phyloP scores from a whole-genome alignment of 495 filamentous ascomycete species.

The Friedmanniomyces simplex region DNA sequence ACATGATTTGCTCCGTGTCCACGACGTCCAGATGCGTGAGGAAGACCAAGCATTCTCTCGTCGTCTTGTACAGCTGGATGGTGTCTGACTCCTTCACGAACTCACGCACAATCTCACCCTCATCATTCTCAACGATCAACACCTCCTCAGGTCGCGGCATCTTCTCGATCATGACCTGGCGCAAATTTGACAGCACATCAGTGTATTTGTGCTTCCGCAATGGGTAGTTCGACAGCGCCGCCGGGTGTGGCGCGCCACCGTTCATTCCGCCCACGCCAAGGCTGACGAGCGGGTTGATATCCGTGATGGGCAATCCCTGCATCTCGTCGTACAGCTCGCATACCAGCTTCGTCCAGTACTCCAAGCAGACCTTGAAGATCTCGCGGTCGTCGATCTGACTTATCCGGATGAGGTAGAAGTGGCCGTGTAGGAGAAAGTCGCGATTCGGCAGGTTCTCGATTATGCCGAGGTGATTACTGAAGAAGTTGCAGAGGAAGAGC shows the following conservation, averaged over 20 bases:
- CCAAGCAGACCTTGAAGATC: slow-evolving; percentile 98
- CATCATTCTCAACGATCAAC: slow-evolving; percentile 97
- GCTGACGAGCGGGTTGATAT: slow-evolving; percentile 76
- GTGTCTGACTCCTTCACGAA: slow-evolving; percentile 99
- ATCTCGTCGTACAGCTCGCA: slow-evolving; percentile 98
- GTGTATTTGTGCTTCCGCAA: slow-evolving; percentile 95
- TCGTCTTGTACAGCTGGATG: slow-evolving; percentile 98
- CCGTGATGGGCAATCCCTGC: slow-evolving; percentile 84
- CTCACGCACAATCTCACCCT: slow-evolving; percentile 96
- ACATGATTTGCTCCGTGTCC: slow-evolving; percentile 97
- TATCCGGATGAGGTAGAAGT: slow-evolving; percentile 96
- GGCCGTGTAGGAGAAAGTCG: slow-evolving; percentile 86
- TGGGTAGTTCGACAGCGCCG: slow-evolving; percentile 70
- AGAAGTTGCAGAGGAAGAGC: slow-evolving; percentile 92
- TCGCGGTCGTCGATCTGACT: slow-evolving; percentile 97
- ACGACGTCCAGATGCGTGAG: slow-evolving; percentile 95
- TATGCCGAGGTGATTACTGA: slow-evolving; percentile 79
- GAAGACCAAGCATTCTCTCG: slow-evolving; percentile 93
- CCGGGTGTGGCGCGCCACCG: slow-evolving; percentile 75
- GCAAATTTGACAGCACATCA: slow-evolving; percentile 83
- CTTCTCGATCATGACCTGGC: slow-evolving; percentile 98
- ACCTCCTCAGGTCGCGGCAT: slow-evolving; percentile 99
- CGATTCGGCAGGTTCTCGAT: slow-evolving; percentile 91
- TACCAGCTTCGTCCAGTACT: slow-evolving; percentile 99
- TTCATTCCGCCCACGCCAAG: slow-evolving; percentile 63